Evolutionary conservation across 2,329 filamentous ascomycete species (phyloP).

Genomic region (Thermoascus crustaceus): DNA sequence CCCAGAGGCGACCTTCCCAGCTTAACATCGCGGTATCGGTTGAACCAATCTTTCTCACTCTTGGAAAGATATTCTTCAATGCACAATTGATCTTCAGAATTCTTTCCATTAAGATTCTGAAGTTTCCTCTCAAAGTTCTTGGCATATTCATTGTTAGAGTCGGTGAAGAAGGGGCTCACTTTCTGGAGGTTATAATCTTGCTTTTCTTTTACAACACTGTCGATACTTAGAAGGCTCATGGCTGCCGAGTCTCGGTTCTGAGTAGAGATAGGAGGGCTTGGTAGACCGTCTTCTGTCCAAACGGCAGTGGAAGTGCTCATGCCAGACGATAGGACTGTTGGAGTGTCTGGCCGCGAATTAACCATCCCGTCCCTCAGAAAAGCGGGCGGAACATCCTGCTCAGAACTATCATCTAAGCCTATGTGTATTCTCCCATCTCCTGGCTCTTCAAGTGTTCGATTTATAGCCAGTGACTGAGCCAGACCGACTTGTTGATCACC

Average conservation of each 20-base stretch:
- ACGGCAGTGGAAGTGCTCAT: slow-evolving; percentile 2
- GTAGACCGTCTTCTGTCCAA: slow-evolving; percentile 3
- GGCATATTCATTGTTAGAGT: slow-evolving; percentile 50
- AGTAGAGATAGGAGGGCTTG: slow-evolving; percentile 1
- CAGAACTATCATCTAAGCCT: neutral
- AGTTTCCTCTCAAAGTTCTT: slow-evolving; percentile 47
- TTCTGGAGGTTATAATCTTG: slow-evolving; percentile 51
- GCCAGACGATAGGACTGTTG: slow-evolving; percentile 1
- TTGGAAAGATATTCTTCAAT: slow-evolving; percentile 53
- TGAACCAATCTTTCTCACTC: slow-evolving; percentile 56
- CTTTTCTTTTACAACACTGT: slow-evolving; percentile 44
- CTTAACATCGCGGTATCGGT: slow-evolving; percentile 39
- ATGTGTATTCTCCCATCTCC: neutral
- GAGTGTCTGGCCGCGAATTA: slow-evolving; percentile 1
- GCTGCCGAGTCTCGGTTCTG: slow-evolving; percentile 2
- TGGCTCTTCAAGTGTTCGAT: neutral
- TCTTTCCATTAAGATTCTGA: slow-evolving; percentile 43
- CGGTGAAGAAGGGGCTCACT: slow-evolving; percentile 55
- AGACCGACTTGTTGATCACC: neutral
- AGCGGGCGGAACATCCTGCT: neutral
- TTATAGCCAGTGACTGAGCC: no score
- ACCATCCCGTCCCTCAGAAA: slow-evolving; percentile 1
- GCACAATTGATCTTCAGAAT: slow-evolving; percentile 47
- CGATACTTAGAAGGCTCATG: slow-evolving; percentile 9
- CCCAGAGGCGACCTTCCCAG: slow-evolving; percentile 28